These are phyloP conservation scores for Coemansia sp. DNA, from an alignment of 192 early-diverging fungal genomes.

Conservation along the genomic window DNA sequence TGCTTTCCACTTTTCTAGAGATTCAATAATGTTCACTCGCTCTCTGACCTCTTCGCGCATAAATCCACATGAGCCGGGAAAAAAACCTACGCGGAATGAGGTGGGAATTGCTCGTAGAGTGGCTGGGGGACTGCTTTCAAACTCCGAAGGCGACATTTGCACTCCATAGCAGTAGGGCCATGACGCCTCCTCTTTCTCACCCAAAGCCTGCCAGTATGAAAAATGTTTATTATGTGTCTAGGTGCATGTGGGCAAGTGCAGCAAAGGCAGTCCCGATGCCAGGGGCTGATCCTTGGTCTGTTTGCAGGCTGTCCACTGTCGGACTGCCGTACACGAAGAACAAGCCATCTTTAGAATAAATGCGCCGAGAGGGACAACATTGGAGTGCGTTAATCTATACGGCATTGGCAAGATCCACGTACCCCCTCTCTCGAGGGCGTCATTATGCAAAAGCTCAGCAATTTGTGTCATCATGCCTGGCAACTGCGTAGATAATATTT, in stretches of 20 bases:
- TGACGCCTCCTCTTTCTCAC: background rate
- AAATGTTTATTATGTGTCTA: background rate
- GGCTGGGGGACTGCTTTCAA: slow-evolving; percentile 1
- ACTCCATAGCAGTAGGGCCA: background rate
- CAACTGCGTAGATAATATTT: slow-evolving; percentile 1
- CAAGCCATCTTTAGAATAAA: slow-evolving; percentile 2
- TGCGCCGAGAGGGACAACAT: background rate
- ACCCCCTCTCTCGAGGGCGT: background rate
- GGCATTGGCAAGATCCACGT: background rate
- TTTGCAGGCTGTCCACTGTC: background rate
- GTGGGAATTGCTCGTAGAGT: background rate
- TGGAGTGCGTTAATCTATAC: background rate
- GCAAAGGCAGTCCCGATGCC: slow-evolving; percentile 7
- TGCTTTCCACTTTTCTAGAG: background rate
- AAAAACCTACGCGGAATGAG: background rate
- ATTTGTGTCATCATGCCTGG: background rate
- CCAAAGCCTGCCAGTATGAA: background rate
- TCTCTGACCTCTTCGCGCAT: slow-evolving; percentile 3
- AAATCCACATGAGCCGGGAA: slow-evolving; percentile 7
- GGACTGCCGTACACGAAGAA: background rate
- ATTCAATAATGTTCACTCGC: background rate
- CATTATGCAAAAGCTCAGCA: slow-evolving; percentile 6
- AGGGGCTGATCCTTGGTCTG: slow-evolving; percentile 6
- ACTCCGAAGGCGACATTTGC: background rate
- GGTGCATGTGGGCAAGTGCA: background rate